phyloP scores from a whole-genome alignment of 78 protist species.

The Dictyostelium firmibasis region DNA sequence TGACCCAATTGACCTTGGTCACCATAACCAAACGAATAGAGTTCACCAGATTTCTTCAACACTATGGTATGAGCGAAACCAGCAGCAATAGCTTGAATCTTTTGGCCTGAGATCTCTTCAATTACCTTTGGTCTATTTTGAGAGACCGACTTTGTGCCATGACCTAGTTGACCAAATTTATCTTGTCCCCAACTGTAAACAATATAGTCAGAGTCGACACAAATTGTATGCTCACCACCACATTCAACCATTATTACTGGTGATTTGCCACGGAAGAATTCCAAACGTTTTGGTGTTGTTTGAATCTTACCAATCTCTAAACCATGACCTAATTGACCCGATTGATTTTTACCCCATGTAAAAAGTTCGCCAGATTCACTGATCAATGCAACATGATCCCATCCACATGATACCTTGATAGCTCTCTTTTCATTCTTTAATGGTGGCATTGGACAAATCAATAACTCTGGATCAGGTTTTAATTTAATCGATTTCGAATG shows the following conservation, averaged over 20 bases:
- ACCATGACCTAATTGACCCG: constrained; percentile 77
- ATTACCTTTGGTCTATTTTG: constrained; percentile 52
- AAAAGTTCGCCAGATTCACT: constrained; percentile 47
- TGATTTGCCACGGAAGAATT: constrained; percentile 20
- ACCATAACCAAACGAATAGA: constrained; percentile 54
- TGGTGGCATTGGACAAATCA: constrained; percentile 21
- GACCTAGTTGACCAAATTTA: constrained; percentile 78
- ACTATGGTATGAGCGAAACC: constrained; percentile 70
- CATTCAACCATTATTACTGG: constrained; percentile 38
- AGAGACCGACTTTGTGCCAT: constrained; percentile 24
- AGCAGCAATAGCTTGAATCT: constrained; percentile 24
- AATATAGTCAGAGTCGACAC: neutral
- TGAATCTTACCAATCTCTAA: constrained; percentile 38
- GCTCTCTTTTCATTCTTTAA: constrained; percentile 56
- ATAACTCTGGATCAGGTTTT: constrained; percentile 45
- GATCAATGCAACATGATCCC: constrained; percentile 63
- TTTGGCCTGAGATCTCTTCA: constrained; percentile 58
- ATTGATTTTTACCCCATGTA: constrained; percentile 67
- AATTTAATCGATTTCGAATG: neutral
- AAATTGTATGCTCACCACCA: constrained; percentile 75
- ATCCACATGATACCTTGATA: constrained; percentile 52
- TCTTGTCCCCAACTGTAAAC: constrained; percentile 74
- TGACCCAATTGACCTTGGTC: constrained; percentile 77
- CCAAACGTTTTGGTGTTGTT: constrained; percentile 46
- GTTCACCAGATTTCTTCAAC: constrained; percentile 48